These are phyloP conservation scores for Saccharomyces kudriavzevii DNA, from an alignment of 805 yeast genomes.

Conservation along the genomic window DNA sequence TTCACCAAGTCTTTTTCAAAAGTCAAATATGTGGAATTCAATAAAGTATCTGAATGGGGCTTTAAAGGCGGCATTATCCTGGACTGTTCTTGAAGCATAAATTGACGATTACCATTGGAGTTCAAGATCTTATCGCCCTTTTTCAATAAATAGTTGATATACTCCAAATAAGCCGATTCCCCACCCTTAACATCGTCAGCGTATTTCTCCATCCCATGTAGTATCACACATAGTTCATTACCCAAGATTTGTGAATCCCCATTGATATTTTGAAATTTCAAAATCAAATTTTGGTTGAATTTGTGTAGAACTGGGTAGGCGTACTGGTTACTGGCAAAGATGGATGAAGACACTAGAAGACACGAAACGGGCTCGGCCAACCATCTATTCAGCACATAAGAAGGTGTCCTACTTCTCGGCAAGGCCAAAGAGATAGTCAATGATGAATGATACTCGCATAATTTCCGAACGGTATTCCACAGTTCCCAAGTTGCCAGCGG, in stretches of 20 bases:
- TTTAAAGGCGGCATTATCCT: constrained; percentile 50
- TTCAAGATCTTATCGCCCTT: constrained; percentile 24
- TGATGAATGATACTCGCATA: constrained; percentile 45
- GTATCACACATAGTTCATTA: constrained; percentile 32
- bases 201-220: constrained; percentile 48
- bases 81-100: constrained; percentile 1
- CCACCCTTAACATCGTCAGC: constrained; percentile 31
- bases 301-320: constrained; percentile 59
- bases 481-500: constrained; percentile 62
- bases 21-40: constrained; percentile 50
- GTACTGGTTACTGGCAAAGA: constrained; percentile 51
- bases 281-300: constrained; percentile 43
- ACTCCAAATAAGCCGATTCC: constrained; percentile 35
- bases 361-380: constrained; percentile 57
- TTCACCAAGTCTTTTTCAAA: constrained; percentile 68
- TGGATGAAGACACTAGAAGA: constrained; percentile 45
- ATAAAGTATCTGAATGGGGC: constrained; percentile 55
- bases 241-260: constrained; percentile 29
- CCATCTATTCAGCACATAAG: constrained; percentile 51
- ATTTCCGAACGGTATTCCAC: constrained; percentile 58
- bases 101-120: background rate
- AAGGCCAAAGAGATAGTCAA: constrained; percentile 69
- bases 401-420: constrained; percentile 52
- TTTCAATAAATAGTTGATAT: constrained; percentile 36
- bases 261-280: constrained; percentile 35